Base-by-base conservation (phyloP, 257 asterid genomes). In the Penstemon davidsonii region DNA sequence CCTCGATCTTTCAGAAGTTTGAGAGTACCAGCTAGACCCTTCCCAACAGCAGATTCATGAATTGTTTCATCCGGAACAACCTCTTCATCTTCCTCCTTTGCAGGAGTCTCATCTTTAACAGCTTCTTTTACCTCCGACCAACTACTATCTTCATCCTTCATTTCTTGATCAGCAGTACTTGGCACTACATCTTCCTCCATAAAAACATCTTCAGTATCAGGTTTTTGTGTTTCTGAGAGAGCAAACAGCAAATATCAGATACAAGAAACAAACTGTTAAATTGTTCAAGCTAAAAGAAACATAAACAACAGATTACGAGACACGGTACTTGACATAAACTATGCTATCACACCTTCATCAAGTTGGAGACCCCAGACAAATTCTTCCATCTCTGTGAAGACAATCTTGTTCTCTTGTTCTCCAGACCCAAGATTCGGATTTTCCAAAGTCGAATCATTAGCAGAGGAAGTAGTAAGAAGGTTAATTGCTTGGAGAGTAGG, bases 321-420 rank as follows among this genome's bases (percentile, higher is more conserved):
- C 37, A 12, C 7, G 36, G 45, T 47, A 62, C 11, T 47, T 25
- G 5, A 52, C 50, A 39, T 44, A 54, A 68, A 52, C 10, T 19
- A 55, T 8, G 52, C 56, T 25, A 6, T 37, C 47, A 45, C 83
- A 88, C 96, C 97, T 84, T 94, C 96, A 76, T 91, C 91, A 71
- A 88, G 92, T 84, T 94, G 96, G 63, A 85, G 89, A 74, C 96
- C 96, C 96, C 95, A 88, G 54, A 94, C 96, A 83, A 92, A 92
- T 80, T 88, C 98, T 77, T 94, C 99, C 96, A 94, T 89, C 86
- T 94, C 97, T 1, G 99, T 82, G 77, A 94, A 91, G 84, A 87
- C 91, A 64, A 94, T 86, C 82, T 86, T 91, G 78, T 81, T 84
- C 78, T 87, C 96, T 69, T 83, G 79, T 55, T 88, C 97, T 59